Evolutionary conservation across 148 eudicot species (phyloP).

Genomic region (Rhododendron mucronatum): DNA sequence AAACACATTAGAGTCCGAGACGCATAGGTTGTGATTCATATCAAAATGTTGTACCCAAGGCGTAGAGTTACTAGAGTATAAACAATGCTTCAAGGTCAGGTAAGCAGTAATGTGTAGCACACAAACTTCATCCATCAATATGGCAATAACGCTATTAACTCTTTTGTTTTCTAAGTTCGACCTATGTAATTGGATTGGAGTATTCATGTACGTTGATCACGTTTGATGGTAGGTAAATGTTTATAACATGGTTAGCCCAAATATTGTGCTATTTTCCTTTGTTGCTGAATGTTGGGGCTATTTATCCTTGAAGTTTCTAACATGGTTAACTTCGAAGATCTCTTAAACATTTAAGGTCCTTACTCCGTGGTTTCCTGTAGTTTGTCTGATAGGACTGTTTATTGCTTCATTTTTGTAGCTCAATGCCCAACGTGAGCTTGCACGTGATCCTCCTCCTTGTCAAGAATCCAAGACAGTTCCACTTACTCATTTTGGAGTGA

Average conservation of each 20-base stretch:
- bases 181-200: neutral
- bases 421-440: conserved; percentile 14
- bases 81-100: neutral
- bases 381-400: neutral
- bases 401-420: conserved; percentile 20
- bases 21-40: neutral
- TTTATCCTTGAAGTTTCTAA: neutral
- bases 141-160: neutral
- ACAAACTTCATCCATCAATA: neutral
- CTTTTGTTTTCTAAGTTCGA: neutral
- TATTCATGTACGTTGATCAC: neutral
- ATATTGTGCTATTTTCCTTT: neutral
- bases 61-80: neutral
- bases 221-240: neutral
- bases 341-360: neutral
- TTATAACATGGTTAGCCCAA: conserved; percentile 4
- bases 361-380: neutral
- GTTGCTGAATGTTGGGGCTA: neutral
- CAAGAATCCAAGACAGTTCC: conserved; percentile 39
- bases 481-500: conserved; percentile 27
- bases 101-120: neutral
- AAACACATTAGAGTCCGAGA: neutral
- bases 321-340: neutral
- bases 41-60: neutral
- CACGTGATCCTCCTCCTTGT: conserved; percentile 21